Percentiles rank a stretch among this genome's conserved stretches.
phyloP scores from a whole-genome alignment of 2,329 filamentous ascomycete genomes.

The Claviceps paspali region DNA sequence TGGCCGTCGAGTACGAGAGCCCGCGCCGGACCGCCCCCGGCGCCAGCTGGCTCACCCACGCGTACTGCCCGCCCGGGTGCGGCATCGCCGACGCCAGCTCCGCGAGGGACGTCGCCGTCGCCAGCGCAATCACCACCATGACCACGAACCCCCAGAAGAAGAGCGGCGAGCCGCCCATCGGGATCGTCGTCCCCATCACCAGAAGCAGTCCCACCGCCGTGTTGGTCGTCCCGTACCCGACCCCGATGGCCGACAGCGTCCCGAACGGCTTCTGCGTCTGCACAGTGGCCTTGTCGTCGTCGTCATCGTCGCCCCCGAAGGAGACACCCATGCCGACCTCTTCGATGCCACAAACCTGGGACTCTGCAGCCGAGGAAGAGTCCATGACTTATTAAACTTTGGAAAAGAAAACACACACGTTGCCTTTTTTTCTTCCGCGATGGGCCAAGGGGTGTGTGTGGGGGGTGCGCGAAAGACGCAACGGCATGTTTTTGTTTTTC shows the following conservation, averaged over 20 bases:
- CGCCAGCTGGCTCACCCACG: constrained; percentile 13
- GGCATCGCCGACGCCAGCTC: constrained; percentile 16
- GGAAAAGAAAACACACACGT: too few relatives aligned
- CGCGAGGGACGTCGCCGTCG: constrained; percentile 13
- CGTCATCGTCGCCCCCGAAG: too few relatives aligned
- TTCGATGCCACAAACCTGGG: too few relatives aligned
- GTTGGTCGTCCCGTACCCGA: constrained; percentile 14
- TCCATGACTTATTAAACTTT: constrained; percentile 1
- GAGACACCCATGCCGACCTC: too few relatives aligned
- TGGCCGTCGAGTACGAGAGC: constrained; percentile 12
- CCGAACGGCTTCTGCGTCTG: constrained; percentile 18
- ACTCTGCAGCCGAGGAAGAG: background rate
- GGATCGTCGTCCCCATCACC: constrained; percentile 10
- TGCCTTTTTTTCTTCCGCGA: too few relatives aligned
- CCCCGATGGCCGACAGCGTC: constrained; percentile 13
- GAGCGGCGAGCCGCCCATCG: constrained; percentile 12
- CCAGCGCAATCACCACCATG: constrained; percentile 12
- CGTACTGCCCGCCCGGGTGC: constrained; percentile 15
- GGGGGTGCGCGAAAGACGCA: too few relatives aligned
- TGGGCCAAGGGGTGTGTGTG: too few relatives aligned
- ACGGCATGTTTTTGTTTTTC: too few relatives aligned
- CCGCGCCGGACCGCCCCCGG: constrained; percentile 6
- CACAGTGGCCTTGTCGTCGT: constrained; percentile 9
- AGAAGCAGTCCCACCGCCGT: constrained; percentile 12
- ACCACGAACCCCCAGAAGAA: constrained; percentile 14